Evolutionary conservation across 2,329 filamentous ascomycete species (phyloP).

Genomic region (Emydomyces testavorans): DNA sequence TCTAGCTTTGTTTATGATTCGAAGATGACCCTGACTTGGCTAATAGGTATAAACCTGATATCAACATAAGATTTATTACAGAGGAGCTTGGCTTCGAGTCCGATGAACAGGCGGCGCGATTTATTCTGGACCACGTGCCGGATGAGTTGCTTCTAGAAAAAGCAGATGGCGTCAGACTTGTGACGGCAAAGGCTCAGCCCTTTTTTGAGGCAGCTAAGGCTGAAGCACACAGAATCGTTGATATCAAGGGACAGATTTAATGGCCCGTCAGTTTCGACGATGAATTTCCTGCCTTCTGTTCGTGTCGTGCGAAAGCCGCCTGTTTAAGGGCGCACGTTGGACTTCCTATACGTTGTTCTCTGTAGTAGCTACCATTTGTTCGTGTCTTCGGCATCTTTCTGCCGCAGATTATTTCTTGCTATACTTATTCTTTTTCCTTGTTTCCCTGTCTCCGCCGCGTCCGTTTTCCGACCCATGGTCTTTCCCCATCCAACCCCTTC

Average conservation of each 20-base stretch:
- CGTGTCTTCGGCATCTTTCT: slow-evolving; percentile 5
- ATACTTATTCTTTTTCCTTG: slow-evolving; percentile 13
- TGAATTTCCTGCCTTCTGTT: not conserved
- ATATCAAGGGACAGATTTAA: slow-evolving; percentile 90
- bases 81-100: slow-evolving; percentile 94
- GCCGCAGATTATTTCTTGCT: slow-evolving; percentile 11
- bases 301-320: not conserved
- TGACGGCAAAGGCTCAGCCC: slow-evolving; percentile 59
- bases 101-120: slow-evolving; percentile 79
- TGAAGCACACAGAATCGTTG: slow-evolving; percentile 71
- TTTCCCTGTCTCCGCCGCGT: not conserved
- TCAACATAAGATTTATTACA: slow-evolving; percentile 81
- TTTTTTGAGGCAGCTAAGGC: slow-evolving; percentile 64
- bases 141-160: slow-evolving; percentile 67
- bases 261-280: slow-evolving; percentile 10
- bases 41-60: slow-evolving; percentile 76
- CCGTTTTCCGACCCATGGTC: slow-evolving; percentile 3
- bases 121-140: slow-evolving; percentile 70
- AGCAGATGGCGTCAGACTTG: slow-evolving; percentile 59
- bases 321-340: slow-evolving; percentile 16
- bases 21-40: slow-evolving; percentile 10
- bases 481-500: slow-evolving; percentile 1
- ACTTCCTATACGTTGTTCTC: slow-evolving; percentile 15
- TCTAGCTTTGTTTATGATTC: not conserved
- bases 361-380: not conserved